A percentile compares a stretch with the other conserved stretches of the same genome.
Evolutionary conservation across 106 monocot species (phyloP).

Genomic region (Acanthochlamys bracteata): DNA sequence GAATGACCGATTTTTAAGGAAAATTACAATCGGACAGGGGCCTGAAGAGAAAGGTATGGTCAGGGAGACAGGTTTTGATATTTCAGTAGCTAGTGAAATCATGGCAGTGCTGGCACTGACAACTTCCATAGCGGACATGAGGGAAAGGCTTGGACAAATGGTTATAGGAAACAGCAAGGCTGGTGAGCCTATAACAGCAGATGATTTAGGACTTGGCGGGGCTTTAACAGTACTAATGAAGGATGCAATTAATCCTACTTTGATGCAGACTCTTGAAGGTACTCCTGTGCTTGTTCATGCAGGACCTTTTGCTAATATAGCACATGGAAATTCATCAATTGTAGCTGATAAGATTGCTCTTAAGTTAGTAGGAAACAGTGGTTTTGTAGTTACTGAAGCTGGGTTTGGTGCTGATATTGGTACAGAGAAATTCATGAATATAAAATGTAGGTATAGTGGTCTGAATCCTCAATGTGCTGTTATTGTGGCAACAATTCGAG

Average conservation of each 20-base stretch:
- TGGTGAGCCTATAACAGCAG: conserved; percentile 86
- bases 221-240: conserved; percentile 96
- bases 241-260: conserved; percentile 94
- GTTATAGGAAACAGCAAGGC: conserved; percentile 35
- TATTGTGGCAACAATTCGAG: conserved; percentile 87
- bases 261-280: conserved; percentile 97
- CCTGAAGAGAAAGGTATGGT: conserved; percentile 91
- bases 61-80: conserved; percentile 88
- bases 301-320: conserved; percentile 96
- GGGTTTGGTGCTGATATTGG: conserved; percentile 99
- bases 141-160: conserved; percentile 88
- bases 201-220: conserved; percentile 93
- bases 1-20: conserved; percentile 86
- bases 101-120: conserved; percentile 97
- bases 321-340: conserved; percentile 96
- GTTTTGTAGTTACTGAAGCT: conserved; percentile 94
- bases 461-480: conserved; percentile 79
- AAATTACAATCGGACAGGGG: conserved; percentile 90
- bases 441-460: conserved; percentile 88
- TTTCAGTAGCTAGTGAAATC: conserved; percentile 93
- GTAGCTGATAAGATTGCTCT: conserved; percentile 96
- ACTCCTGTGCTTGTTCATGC: conserved; percentile 99
- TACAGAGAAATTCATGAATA: conserved; percentile 96
- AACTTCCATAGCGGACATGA: conserved; percentile 89
- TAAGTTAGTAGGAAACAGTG: conserved; percentile 82